phyloP scores from a whole-genome alignment of 2,329 filamentous ascomycete species.

The Furcasterigmium sp. region DNA sequence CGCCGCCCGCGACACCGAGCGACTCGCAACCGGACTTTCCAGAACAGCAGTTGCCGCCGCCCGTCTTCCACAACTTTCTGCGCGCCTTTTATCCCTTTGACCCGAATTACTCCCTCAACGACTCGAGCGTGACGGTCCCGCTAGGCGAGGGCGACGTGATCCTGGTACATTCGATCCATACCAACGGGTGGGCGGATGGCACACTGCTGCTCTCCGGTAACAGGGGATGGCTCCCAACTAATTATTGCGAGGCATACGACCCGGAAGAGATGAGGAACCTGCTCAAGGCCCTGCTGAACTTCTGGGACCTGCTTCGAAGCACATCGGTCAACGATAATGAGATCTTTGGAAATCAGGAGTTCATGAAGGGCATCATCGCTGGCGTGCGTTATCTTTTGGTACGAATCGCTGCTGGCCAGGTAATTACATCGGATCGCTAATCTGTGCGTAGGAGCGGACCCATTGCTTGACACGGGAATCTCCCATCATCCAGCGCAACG shows the following conservation, averaged over 20 bases:
- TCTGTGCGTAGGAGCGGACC: slow-evolving; percentile 66
- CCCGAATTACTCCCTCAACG: slow-evolving; percentile 69
- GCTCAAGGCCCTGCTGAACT: slow-evolving; percentile 79
- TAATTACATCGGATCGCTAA: too few relatives aligned
- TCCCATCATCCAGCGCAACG: slow-evolving; percentile 66
- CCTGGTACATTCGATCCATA: slow-evolving; percentile 92
- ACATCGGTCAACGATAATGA: slow-evolving; percentile 69
- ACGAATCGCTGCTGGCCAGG: too few relatives aligned
- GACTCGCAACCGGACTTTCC: slow-evolving; percentile 55
- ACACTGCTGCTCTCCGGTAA: slow-evolving; percentile 81
- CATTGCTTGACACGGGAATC: slow-evolving; percentile 84
- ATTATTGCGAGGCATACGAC: slow-evolving; percentile 95
- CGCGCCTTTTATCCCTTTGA: slow-evolving; percentile 92
- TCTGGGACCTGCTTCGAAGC: slow-evolving; percentile 85
- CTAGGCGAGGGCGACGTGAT: slow-evolving; percentile 89
- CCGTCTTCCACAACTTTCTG: slow-evolving; percentile 88
- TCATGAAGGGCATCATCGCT: slow-evolving; percentile 89
- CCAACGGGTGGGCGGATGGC: slow-evolving; percentile 97
- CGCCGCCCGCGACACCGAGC: slow-evolving; percentile 71
- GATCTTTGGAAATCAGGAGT: slow-evolving; percentile 85
- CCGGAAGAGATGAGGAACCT: slow-evolving; percentile 81
- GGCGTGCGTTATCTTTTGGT: slow-evolving; percentile 87
- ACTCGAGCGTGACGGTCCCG: slow-evolving; percentile 81
- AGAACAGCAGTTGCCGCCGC: slow-evolving; percentile 39
- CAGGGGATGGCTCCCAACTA: slow-evolving; percentile 93